Evolutionary conservation across 75 land plant genomes (phyloP), one percentile per base, ranked within the genome.

Genomic region (Pinus tabuliformis): DNA sequence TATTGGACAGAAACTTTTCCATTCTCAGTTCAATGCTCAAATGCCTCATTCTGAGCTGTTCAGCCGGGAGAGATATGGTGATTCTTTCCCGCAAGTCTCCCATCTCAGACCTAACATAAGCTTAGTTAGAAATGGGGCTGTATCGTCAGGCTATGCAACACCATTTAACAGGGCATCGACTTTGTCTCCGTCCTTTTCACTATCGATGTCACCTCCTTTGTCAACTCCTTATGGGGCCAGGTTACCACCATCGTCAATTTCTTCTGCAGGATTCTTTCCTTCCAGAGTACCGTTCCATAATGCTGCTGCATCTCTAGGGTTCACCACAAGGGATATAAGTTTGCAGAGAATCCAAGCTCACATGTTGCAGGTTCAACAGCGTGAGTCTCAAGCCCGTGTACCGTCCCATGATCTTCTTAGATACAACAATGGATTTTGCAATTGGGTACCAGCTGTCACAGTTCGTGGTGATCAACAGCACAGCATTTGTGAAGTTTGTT

Each of bases 401-500:
- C 26, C 60, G 57, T 18, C 30, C 30, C 20, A 73, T 4, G 14
- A 42, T 56, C 52, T 30, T 58, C 49, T 58, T 21, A 54, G 59
- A 63, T 21, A 66, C 16, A 45, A 24, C 61, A 21, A 36, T 52
- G 65, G 21, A 17, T 49, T 33, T 24, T 62, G 58, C 17, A 70
- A 70, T 54, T n/a, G 64, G 74, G 57, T 59, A 18, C 37, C 52
- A 17, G 72, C 12, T 6, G 39, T 16, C 33, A 22, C 64, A 17
- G 36, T 22, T 28, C 74, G 24, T 49, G 58, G 54, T 61, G 60
- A 73, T 28, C 26, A n/a, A 7, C 74, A 73, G 58, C 30, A 73
- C 16, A 56, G 36, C 30, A 24, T 73, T 56, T 73, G 26, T 14
- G 28, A 49, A 16, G 81, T 81, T 12, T 88, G 90, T 71, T 82